Base-by-base conservation (phyloP, 2,329 filamentous ascomycete species). In the Xenoacremonium recifei region DNA sequence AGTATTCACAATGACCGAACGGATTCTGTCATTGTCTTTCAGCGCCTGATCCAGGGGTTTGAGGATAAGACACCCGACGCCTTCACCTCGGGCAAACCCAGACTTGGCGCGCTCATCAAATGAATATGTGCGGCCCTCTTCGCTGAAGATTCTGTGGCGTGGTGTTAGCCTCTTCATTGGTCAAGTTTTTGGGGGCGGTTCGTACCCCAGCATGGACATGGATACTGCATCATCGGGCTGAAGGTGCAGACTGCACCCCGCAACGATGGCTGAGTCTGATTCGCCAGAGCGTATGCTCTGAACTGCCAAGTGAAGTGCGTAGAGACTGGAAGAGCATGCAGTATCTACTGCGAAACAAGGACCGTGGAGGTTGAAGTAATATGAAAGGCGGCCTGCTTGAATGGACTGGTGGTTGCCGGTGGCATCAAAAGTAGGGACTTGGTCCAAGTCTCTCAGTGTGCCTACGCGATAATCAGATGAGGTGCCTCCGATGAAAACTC, bases 1-100 rank as follows among this genome's bases (percentile, higher is more conserved):
- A 4, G 69, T 75, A 13, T 67, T 72, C 20, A 65, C 64, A 37
- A 82, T 76, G 23, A 79, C 63, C 11, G 73, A 73, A 27, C 71
- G 65, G 44, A 79, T 75, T 2, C 70, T 67, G 53, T 84, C 79
- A 18, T 75, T 75, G 47, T 80, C 78, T 31, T 57, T 61, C 18
- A 80, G 55, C 3, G 80, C 80, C 44, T 76, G 68, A 23, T 72
- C 68, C 0, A 84, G 65, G 1, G 69, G 71, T 62, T 84, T 84
- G 11, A 85, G 56, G 10, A 83, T 57, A 3, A 85, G 50, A 37
- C 75, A 67, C 6, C 67, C 77, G 16, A 74, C 71, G 4, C 79
- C 81, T 50, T 85, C 81, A 7, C 79, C 82, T 9, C 81, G 72
- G 0, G 73, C 79, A 50, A 82, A 86, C 0, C 82, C 83, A 49